Evolutionary conservation across 306 rosid species (phyloP).

Genomic region (Astragalus membranaceus): DNA sequence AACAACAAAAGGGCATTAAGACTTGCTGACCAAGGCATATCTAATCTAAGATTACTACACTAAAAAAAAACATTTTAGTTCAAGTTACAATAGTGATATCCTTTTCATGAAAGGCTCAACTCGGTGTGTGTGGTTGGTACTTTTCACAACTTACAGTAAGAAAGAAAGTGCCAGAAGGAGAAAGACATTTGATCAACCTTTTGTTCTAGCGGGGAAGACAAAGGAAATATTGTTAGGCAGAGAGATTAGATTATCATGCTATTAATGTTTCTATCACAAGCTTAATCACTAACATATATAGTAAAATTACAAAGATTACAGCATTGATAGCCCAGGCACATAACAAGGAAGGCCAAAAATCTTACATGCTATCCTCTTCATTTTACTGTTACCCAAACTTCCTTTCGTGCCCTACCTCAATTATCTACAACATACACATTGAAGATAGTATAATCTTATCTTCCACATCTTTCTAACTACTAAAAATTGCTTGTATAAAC

Average conservation of each 20-base stretch:
- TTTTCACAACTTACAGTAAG: constrained; percentile 27
- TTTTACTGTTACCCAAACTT: background rate
- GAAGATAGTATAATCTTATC: background rate
- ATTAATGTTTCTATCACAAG: background rate
- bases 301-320: constrained; percentile 8
- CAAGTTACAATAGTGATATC: constrained; percentile 9
- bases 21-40: constrained; percentile 19
- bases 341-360: background rate
- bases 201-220: constrained; percentile 5
- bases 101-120: constrained; percentile 20
- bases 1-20: background rate
- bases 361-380: background rate
- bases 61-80: background rate
- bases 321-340: background rate
- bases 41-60: constrained; percentile 10
- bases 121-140: constrained; percentile 23
- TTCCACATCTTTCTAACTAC: no score
- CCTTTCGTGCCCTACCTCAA: background rate
- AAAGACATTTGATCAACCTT: constrained; percentile 28
- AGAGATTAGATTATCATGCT: background rate
- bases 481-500: no score
- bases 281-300: constrained; percentile 3
- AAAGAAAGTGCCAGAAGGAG: constrained; percentile 12
- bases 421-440: background rate
- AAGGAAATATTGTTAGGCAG: background rate